Base-by-base conservation (phyloP, 2,329 filamentous ascomycete species). In the Arthrobotrys conoides region DNA sequence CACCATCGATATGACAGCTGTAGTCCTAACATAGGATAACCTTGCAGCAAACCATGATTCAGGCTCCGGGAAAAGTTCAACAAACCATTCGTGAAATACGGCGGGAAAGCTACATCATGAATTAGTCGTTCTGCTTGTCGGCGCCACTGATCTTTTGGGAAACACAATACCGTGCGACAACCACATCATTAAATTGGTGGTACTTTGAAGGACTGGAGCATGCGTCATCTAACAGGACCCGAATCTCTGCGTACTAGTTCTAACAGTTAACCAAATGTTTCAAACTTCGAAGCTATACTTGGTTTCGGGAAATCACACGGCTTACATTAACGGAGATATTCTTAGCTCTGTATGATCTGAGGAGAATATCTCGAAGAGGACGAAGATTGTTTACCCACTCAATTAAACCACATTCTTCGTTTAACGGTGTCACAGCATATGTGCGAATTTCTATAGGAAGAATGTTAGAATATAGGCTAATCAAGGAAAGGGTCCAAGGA, bases 1-100 rank as follows among this genome's bases (percentile, higher is more conserved):
- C 3, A 97, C 93, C 89, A 99, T 99, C n/a, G 94, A 97, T 94
- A 99, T 99, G 81, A 99, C 96, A 10, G 96, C 96, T 82, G 93
- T 95, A 0, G 96, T 97, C 3, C 96, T 90, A 1, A 96, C 96
- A 85, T 98, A 99, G 57, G 91, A 90, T 53, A 98, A 87, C 6
- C 96, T 90, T 9, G 95, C 94, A 1, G 90, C 89, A 84, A 99
- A 96, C 96, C 96, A 99, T 0, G 91, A 88, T 12, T 93, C 93
- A 3, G 96, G 94, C 83, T 97, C 94, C 0, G 96, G 94, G 83
- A 97, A 99, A 82, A 94, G 93, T 81, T 97, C 92, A 20, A 96
- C 90, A 84, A 99, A 99, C 96, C 96, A 99, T 80, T 94, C 89
- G 80, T 96, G 92, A 73, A 99, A 89, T 14, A 97, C 90, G 0